Base-by-base conservation (phyloP, 768 basidiomycete genomes). In the Sarcodon sp. region DNA sequence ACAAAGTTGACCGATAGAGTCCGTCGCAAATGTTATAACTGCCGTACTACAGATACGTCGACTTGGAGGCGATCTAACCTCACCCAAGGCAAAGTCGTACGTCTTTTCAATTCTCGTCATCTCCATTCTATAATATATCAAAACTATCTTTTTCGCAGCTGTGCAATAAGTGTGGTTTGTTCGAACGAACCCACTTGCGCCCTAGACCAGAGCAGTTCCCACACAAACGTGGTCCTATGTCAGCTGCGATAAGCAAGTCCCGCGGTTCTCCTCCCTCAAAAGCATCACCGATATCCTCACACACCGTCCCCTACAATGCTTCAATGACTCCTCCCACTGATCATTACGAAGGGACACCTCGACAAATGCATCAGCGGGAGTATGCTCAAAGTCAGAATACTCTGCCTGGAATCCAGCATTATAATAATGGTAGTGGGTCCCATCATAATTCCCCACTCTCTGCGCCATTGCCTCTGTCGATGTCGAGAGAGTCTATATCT, bases 181-280 rank as follows among this genome's bases (percentile, higher is more conserved):
- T 87, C 53, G 85, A 87, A 61, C 75, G 85, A 38, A 87, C 85
- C 0, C 85, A 87, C 61, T 83, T 82, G 11, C 75, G 82, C 12
- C 80, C 84, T 8, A 69, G 86, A 37, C 85, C 85, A 0, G 83
- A 86, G 53, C 84, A 85, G 55, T 87, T 87, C 61, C 84, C 84
- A 4, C 84, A 85, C 66, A 83, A 83, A 55, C 73, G 84, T 35
- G 83, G 83, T 0, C 81, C 83, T 0, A 66, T 85, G 33, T 59
- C 69, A 3, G 63, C 73, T 3, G 66, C 71, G 16, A 46, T 69
- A 70, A 53, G 68, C 71, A 36, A 71, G 75, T 52, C 55, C 44
- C 55, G 55, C 54, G 55, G n/a, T 15, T 73, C 78, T 50, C 70
- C 68, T 51, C 59, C 55, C 33, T n/a, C n/a, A n/a, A n/a, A n/a